Conservation (phyloP, 768 basidiomycete genomes). For the Pulveroboletus sp. region DNA sequence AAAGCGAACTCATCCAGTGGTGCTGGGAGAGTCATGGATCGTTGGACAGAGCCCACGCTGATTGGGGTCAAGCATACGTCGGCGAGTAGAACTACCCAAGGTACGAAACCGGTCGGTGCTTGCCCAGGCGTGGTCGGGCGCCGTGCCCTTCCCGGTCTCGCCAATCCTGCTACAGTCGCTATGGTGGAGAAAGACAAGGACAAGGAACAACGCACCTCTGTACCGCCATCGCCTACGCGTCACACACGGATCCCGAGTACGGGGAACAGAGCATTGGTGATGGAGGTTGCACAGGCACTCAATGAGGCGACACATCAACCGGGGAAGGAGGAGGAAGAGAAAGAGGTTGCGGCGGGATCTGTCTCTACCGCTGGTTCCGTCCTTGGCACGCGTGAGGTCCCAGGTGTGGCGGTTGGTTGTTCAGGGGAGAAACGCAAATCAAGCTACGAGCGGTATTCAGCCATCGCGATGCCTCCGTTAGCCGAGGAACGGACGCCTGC, state of each 20-base stretch:
- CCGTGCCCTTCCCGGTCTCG: constrained; percentile 43
- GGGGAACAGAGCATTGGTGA: constrained; percentile 67
- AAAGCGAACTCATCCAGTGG: constrained; percentile 3
- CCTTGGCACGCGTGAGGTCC: constrained; percentile 4
- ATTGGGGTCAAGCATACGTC: constrained; percentile 31
- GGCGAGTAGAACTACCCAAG: not conserved
- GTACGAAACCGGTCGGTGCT: constrained; percentile 14
- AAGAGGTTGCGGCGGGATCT: not conserved
- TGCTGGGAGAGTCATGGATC: constrained; percentile 24
- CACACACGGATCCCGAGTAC: constrained; percentile 64
- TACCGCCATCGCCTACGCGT: constrained; percentile 36
- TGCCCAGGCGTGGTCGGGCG: constrained; percentile 33
- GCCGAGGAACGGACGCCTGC: constrained; percentile 65
- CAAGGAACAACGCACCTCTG: constrained; percentile 9
- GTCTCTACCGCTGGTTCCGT: not conserved
- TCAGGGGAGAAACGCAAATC: constrained; percentile 58
- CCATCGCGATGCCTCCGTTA: constrained; percentile 59
- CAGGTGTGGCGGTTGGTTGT: constrained; percentile 11
- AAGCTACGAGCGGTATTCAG: constrained; percentile 65
- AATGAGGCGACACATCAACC: constrained; percentile 32
- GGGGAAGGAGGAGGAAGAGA: not conserved
- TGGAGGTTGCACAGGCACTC: constrained; percentile 74
- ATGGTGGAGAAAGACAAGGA: constrained; percentile 17
- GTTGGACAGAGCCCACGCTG: constrained; percentile 32
- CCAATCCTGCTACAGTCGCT: constrained; percentile 5